Evolutionary conservation across 306 rosid species (phyloP), one percentile per base, ranked within the genome.

Genomic region (Malus asiatica): DNA sequence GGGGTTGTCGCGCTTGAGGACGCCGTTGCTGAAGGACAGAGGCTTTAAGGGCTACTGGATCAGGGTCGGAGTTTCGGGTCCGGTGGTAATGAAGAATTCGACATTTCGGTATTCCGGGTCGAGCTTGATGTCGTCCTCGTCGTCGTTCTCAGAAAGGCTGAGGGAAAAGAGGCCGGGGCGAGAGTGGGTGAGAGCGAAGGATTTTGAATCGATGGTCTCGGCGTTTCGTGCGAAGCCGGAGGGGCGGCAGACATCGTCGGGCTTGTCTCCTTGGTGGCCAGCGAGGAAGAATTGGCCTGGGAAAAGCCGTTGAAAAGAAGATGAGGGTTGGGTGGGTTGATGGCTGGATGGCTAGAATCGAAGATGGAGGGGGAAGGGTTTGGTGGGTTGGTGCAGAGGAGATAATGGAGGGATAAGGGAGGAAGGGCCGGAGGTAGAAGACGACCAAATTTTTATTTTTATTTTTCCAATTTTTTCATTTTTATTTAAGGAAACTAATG

Each of bases 251-350:
- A 90, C 95, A 76, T 91, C 97, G 20, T 96, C 96, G 16, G 78
- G 81, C 65, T 86, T 94, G 38, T 91, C 95, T 8, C 98, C 97
- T 73, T 94, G 96, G 25, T 86, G 89, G 10, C 97, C 98, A n/a
- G 90, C 97, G 66, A 94, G 91, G 75, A 94, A 85, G 86, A 83
- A 91, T 27, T 84, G 89, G 11, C 98, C 97, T 3, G 90, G 96
- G 48, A 94, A 87, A 45, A 94, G 77, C 68, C 35, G 1, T 32
- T 5, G 6, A 32, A 32, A 6, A 32, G 35, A 32, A 32, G 1
- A 32, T 5, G 35, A 32, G 0, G 7, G 38, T 33, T 5, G 38
- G 35, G 35, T 32, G 35, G 35, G 35, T 32, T 4, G 45, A 2
- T 42, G 45, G 45, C 12, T 40, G 44, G 44, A 8, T 40, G 44